Base-by-base conservation (phyloP, 148 eudicot genomes). In the Spergularia bocconei region DNA sequence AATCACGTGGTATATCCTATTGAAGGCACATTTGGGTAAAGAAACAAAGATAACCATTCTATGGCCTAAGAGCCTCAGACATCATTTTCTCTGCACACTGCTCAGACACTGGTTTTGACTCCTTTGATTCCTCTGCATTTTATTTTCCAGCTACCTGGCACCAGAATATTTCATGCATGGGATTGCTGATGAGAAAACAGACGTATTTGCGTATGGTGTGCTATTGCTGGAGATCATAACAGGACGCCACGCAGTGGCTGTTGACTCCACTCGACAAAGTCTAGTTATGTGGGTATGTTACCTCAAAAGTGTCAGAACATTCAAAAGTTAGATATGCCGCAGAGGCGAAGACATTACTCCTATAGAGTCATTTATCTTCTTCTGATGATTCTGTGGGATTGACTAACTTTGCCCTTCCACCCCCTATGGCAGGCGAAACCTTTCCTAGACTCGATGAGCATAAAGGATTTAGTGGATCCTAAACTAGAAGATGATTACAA, bases 81-180 rank as follows among this genome's bases (percentile, higher is more conserved):
- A 15, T 6, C 47, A 19, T 23, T 57, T 36, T 67, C 10, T 29
- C 50, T 5, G 14, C 41, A 50, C 7, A 6, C 47, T 41, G 13
- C 67, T 60, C 57, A 54, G 63, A 20, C 20, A 48, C 6, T 44
- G 59, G 20, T 63, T 60, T 11, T 29, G 52, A 61, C 57, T 75
- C 25, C 66, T 79, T 20, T 51, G 13, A 10, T 44, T 15, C 16
- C 58, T 23, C 21, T 57, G 25, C 21, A 3, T 59, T n/a, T 55
- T 5, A n/a, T 47, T 13, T 54, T 11, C 11, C 72, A 91, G 91
- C 67, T 91, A 91, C 69, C 87, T 91, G 86, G 96, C 99, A 66
- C 99, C 97, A 2, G 98, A 94, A 67, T 94, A 92, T 79, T 92
- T 94, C 83, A 94, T 92, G 97, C 96, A 89, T 55, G 97, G 97